phyloP scores from a whole-genome alignment of 768 basidiomycete genomes.

The Mycena metata region DNA sequence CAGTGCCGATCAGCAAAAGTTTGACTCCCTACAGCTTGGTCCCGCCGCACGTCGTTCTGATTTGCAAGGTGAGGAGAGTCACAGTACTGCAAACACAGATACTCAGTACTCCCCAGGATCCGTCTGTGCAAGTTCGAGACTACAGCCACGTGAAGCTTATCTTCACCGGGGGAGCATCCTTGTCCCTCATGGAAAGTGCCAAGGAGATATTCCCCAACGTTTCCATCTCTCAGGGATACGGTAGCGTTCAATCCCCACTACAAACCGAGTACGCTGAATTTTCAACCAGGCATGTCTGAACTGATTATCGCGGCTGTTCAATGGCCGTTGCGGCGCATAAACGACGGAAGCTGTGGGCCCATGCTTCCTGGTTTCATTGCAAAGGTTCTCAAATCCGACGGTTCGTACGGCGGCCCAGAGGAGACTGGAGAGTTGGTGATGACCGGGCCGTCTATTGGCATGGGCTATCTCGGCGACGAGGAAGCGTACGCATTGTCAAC shows the following conservation, averaged over 20 bases:
- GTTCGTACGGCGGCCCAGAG: not conserved
- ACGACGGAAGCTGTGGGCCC: slow-evolving; percentile 55
- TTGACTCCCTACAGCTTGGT: slow-evolving; percentile 41
- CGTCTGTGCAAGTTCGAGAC: slow-evolving; percentile 38
- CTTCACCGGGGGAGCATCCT: not conserved
- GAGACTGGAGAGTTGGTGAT: not conserved
- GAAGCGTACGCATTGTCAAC: not conserved
- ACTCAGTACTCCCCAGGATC: slow-evolving; percentile 44
- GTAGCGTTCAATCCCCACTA: not conserved
- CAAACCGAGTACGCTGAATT: not conserved
- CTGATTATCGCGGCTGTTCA: slow-evolving; percentile 49
- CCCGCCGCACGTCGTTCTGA: slow-evolving; percentile 55
- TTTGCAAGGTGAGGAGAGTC: slow-evolving; percentile 46
- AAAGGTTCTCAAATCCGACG: slow-evolving; percentile 50
- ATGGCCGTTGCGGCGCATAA: slow-evolving; percentile 41
- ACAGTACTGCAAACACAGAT: not conserved
- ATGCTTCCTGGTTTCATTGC: slow-evolving; percentile 54
- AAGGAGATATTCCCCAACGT: not conserved
- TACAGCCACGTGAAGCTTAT: not conserved
- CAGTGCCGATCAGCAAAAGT: too few relatives aligned
- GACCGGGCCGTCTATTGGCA: not conserved
- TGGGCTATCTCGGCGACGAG: not conserved
- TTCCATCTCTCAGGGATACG: slow-evolving; percentile 1
- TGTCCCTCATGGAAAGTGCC: not conserved
- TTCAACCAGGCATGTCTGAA: slow-evolving; percentile 53